Percentiles rank a stretch among this genome's conserved stretches.
Evolutionary conservation across 1,284 basidiomycete genomes (phyloP).

Genomic region (Rugosomyces carneus): DNA sequence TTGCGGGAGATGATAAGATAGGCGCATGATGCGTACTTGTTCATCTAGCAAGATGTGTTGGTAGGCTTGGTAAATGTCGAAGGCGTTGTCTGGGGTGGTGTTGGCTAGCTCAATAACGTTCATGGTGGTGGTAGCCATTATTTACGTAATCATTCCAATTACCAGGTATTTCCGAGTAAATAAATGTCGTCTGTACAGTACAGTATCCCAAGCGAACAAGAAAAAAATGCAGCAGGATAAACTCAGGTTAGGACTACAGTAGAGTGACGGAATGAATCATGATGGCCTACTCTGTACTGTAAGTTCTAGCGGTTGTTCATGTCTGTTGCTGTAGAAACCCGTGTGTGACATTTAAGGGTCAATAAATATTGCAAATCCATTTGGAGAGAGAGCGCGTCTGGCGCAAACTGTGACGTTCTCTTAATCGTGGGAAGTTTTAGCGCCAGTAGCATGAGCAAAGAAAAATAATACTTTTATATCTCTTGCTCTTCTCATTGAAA

Average conservation of each 20-base stretch:
- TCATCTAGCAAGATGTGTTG: constrained; percentile 49
- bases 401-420: too few relatives aligned
- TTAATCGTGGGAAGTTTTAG: constrained; percentile 8
- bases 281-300: not conserved
- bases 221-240: not conserved
- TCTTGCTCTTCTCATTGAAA: not conserved
- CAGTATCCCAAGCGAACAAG: not conserved
- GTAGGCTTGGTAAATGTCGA: constrained; percentile 56
- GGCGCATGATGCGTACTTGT: constrained; percentile 36
- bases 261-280: constrained; percentile 9
- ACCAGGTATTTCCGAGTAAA: not conserved
- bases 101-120: not conserved
- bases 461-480: not conserved
- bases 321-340: constrained; percentile 14
- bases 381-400: not conserved
- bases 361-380: not conserved
- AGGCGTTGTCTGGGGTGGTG: constrained; percentile 17
- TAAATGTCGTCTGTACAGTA: not conserved
- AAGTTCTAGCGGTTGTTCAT: not conserved
- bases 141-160: constrained; percentile 12
- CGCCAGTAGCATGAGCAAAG: not conserved
- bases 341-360: not conserved
- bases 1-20: constrained; percentile 3
- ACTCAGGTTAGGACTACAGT: not conserved
- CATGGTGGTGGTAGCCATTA: not conserved